Percentiles rank a stretch among this genome's conserved stretches.
phyloP scores from a whole-genome alignment of 2,329 filamentous ascomycete genomes.

The Cordyceps cateniannulata region DNA sequence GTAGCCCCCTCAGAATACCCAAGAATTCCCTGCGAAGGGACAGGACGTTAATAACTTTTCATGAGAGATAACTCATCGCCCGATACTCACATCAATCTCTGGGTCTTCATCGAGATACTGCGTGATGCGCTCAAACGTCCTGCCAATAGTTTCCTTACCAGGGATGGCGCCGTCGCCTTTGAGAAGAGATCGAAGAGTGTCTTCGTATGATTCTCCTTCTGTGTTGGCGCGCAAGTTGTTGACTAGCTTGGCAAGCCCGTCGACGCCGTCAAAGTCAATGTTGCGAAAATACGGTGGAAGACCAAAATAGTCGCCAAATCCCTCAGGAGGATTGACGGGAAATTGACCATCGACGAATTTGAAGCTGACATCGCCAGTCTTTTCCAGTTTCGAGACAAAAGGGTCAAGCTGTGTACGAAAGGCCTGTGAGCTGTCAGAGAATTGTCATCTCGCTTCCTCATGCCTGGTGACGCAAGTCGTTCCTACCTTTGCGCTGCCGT shows the following conservation, averaged over 20 bases:
- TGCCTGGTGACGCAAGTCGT: constrained; percentile 9
- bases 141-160: constrained; percentile 14
- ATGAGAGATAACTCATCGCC: not conserved
- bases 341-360: constrained; percentile 47
- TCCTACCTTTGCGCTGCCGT: constrained; percentile 48
- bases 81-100: constrained; percentile 18
- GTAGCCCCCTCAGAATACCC: constrained; percentile 57
- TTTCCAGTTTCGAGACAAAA: constrained; percentile 20
- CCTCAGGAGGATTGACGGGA: constrained; percentile 42
- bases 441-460: not conserved
- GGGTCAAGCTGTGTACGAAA: constrained; percentile 47
- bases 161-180: constrained; percentile 20
- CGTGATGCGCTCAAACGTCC: constrained; percentile 25
- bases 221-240: constrained; percentile 49
- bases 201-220: constrained; percentile 44
- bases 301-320: constrained; percentile 53
- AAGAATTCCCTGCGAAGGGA: constrained; percentile 39
- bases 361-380: constrained; percentile 25
- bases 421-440: constrained; percentile 32
- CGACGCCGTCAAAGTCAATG: constrained; percentile 40
- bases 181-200: constrained; percentile 47
- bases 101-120: constrained; percentile 37
- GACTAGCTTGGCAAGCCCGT: constrained; percentile 38
- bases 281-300: constrained; percentile 49
- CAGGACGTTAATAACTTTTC: not conserved